phyloP scores from a whole-genome alignment of 2,329 filamentous ascomycete genomes.

The Fusarium temperatum region DNA sequence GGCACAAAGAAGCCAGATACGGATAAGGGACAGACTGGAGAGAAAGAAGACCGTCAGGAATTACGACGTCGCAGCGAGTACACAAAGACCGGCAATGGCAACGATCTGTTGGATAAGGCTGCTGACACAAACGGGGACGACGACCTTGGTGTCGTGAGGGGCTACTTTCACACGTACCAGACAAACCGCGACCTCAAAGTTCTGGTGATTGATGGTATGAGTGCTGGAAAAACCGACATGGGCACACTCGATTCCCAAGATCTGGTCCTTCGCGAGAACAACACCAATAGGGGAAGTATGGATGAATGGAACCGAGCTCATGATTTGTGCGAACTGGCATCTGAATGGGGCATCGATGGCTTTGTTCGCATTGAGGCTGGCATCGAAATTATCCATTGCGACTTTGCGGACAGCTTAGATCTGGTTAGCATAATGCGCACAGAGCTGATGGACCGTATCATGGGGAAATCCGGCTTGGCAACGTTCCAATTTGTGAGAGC shows the following conservation, averaged over 20 bases:
- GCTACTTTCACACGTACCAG: slow-evolving; percentile 74
- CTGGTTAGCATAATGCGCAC: slow-evolving; percentile 47
- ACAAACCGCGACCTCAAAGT: slow-evolving; percentile 66
- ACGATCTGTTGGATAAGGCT: neutral
- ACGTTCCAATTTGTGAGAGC: slow-evolving; percentile 54
- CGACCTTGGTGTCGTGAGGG: slow-evolving; percentile 44
- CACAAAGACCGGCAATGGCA: neutral
- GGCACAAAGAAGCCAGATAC: neutral
- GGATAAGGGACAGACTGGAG: neutral
- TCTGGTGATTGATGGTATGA: slow-evolving; percentile 76
- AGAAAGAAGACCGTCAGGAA: slow-evolving; percentile 11
- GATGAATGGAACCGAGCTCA: slow-evolving; percentile 62
- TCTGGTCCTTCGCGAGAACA: slow-evolving; percentile 61
- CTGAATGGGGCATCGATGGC: slow-evolving; percentile 68
- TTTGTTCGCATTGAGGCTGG: slow-evolving; percentile 74
- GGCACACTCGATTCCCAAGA: slow-evolving; percentile 77
- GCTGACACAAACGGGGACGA: slow-evolving; percentile 9
- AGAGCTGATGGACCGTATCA: slow-evolving; percentile 23
- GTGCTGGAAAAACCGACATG: slow-evolving; percentile 70
- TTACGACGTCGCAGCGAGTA: slow-evolving; percentile 4
- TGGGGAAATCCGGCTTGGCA: slow-evolving; percentile 40
- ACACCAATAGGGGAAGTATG: slow-evolving; percentile 2
- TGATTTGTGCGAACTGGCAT: slow-evolving; percentile 64
- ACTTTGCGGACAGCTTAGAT: slow-evolving; percentile 60
- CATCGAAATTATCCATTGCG: slow-evolving; percentile 75